Base-by-base conservation (phyloP, 179 eudicot species). In the Vitellaria paradoxa region DNA sequence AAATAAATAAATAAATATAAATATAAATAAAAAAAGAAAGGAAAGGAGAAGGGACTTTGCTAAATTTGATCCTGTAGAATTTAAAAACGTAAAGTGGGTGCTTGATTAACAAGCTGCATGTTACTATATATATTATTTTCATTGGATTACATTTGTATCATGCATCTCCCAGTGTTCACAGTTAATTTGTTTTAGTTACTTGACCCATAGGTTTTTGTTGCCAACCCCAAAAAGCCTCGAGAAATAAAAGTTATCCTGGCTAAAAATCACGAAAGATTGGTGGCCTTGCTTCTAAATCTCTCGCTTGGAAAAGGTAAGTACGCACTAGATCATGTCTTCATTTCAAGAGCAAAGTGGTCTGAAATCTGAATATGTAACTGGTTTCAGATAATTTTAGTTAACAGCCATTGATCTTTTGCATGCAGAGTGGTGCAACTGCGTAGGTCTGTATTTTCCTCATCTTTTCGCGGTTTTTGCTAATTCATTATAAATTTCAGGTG, bases 141-240 rank as follows among this genome's bases (percentile, higher is more conserved):
- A 21, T 15, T 14, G 70, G 21, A 26, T 18, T 57, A 17, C 20
- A 17, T 57, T 57, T 10, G 17, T 15, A 8, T 17, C 14, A 11
- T 42, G 21, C 23, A 46, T 26, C 6, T 45, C 17, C 7, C 5
- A 45, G 20, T 15, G 15, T 9, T 68, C 50, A 68, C 63, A 40
- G 74, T 46, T 78, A 18, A 78, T 68, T 14, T 63, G 21, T 17
- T 60, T 61, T 20, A 45, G n/a, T 12, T 18, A 60, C 66, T 26
- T 68, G n/a, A 46, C 30, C 59, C 81, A 67, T 86, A 95, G 99
- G 93, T 93, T 70, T 95, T 95, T 82, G 99, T 95, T 66, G 99
- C 99, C 63, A 95, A 95, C 84, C 99, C 99, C 40, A 86, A 90
- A 88, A 95, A 95, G 80, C 90, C 99, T 15, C 90, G 87, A 68